Conservation (phyloP, 2,329 filamentous ascomycete species). For the Botrytis deweyae region DNA sequence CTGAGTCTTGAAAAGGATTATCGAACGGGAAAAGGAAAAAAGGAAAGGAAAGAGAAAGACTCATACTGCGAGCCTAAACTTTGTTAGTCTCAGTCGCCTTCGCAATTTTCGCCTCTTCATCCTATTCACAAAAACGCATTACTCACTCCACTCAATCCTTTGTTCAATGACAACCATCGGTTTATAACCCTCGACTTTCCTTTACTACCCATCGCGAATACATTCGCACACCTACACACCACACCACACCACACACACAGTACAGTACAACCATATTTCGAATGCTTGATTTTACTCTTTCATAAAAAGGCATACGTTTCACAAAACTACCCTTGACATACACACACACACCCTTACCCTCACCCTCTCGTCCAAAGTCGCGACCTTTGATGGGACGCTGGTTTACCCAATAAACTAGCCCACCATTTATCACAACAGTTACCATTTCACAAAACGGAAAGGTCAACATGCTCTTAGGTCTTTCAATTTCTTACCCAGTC, state of each 20-base stretch:
- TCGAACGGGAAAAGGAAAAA: background rate
- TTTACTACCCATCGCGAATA: slow-evolving; percentile 12
- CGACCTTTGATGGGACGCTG: slow-evolving; percentile 35
- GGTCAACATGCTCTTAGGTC: slow-evolving; percentile 59
- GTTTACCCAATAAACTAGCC: slow-evolving; percentile 32
- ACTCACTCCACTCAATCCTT: slow-evolving; percentile 37
- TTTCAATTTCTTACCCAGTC: slow-evolving; percentile 54
- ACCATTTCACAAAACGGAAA: slow-evolving; percentile 39
- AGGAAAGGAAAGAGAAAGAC: slow-evolving; percentile 2
- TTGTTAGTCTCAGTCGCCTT: slow-evolving; percentile 17
- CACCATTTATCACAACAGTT: slow-evolving; percentile 37
- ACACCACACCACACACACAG: background rate
- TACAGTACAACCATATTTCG: background rate
- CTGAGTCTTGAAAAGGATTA: background rate
- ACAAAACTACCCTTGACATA: background rate
- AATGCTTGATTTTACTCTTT: slow-evolving; percentile 1
- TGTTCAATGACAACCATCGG: slow-evolving; percentile 24
- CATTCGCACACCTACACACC: background rate
- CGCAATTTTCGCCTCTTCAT: slow-evolving; percentile 27
- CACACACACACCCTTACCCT: slow-evolving; percentile 4
- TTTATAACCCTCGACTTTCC: slow-evolving; percentile 28
- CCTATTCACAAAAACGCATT: slow-evolving; percentile 15
- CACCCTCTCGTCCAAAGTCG: slow-evolving; percentile 22
- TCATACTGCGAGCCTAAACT: slow-evolving; percentile 14
- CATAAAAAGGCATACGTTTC: slow-evolving; percentile 8